Percentiles rank a stretch among this genome's conserved stretches.
phyloP scores from a whole-genome alignment of 768 basidiomycete genomes.

The Agaricus sinodeliciosus region DNA sequence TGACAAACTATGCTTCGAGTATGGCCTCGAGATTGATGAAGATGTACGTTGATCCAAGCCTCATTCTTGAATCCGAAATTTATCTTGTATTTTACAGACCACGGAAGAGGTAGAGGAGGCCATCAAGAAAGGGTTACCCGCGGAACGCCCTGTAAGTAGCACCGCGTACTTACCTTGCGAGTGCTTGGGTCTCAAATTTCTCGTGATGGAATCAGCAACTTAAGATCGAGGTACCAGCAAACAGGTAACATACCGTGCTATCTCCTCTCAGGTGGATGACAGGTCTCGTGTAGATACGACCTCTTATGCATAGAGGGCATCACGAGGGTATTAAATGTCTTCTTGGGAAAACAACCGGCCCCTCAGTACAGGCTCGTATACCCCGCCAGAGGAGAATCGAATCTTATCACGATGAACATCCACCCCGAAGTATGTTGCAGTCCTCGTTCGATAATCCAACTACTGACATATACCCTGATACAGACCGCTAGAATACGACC shows the following conservation, averaged over 20 bases:
- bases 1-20: constrained; percentile 93
- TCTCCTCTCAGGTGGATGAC: neutral
- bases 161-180: no score
- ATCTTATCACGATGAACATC: constrained; percentile 61
- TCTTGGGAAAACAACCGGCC: constrained; percentile 61
- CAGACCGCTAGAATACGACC: constrained; percentile 83
- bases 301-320: constrained; percentile 96
- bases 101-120: constrained; percentile 81
- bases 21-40: constrained; percentile 95
- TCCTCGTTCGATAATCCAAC: neutral
- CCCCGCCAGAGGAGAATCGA: constrained; percentile 60
- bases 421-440: constrained; percentile 57
- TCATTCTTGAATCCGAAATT: neutral
- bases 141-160: constrained; percentile 68
- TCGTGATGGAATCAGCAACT: constrained; percentile 57
- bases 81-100: constrained; percentile 48
- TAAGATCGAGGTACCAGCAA: constrained; percentile 99
- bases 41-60: constrained; percentile 56
- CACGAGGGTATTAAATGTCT: constrained; percentile 76
- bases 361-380: constrained; percentile 72
- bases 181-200: neutral
- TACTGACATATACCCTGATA: neutral
- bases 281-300: constrained; percentile 67
- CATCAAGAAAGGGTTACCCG: constrained; percentile 76
- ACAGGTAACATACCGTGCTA: constrained; percentile 48